A percentile compares a stretch with the other conserved stretches of the same genome.
phyloP scores from a whole-genome alignment of 108 stramenopile genomes.

The Mayamaea pseudoterrestris region DNA sequence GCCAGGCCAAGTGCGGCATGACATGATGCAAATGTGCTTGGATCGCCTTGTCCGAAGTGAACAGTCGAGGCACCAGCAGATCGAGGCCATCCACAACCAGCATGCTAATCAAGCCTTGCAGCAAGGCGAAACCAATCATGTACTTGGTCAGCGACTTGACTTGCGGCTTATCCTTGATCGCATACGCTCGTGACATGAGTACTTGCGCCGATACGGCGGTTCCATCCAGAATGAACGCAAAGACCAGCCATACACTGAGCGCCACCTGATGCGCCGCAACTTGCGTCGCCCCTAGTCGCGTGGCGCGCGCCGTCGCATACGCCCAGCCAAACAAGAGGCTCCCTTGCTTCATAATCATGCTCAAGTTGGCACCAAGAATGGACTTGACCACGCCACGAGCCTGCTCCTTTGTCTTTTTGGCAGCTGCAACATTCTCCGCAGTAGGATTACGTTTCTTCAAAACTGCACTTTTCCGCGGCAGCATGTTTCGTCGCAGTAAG shows the following conservation, averaged over 20 bases:
- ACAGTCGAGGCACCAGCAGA: constrained; percentile 12
- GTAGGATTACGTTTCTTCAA: neutral
- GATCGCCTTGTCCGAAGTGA: constrained; percentile 26
- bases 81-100: constrained; percentile 12
- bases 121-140: constrained; percentile 31
- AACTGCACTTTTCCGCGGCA: no score
- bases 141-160: constrained; percentile 27
- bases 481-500: constrained; percentile 23
- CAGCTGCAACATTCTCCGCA: neutral
- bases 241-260: constrained; percentile 41
- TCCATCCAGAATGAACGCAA: constrained; percentile 41
- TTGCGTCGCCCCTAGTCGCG: constrained; percentile 34
- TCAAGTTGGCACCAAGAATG: constrained; percentile 39
- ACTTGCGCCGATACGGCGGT: constrained; percentile 52
- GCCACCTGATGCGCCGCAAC: constrained; percentile 62
- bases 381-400: constrained; percentile 5
- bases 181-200: constrained; percentile 22
- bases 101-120: constrained; percentile 26
- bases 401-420: neutral
- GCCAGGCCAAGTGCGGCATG: constrained; percentile 37
- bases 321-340: constrained; percentile 42
- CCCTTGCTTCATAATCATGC: constrained; percentile 46
- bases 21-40: constrained; percentile 17
- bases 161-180: constrained; percentile 4
- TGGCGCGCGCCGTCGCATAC: constrained; percentile 39